phyloP scores from a whole-genome alignment of 2,329 filamentous ascomycete species.

The Alternaria postmessia region DNA sequence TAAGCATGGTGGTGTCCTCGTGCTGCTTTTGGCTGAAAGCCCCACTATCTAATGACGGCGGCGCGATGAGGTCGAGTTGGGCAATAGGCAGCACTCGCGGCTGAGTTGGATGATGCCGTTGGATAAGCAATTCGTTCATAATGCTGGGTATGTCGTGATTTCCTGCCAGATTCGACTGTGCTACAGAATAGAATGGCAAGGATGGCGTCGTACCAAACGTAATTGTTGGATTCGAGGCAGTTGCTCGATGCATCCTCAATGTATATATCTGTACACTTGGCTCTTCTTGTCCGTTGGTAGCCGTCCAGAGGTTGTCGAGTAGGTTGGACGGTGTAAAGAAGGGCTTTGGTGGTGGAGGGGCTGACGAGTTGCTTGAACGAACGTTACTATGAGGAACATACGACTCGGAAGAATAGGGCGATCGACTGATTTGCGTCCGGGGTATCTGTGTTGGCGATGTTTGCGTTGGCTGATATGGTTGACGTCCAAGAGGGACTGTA shows the following conservation, averaged over 20 bases:
- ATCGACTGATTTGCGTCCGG: slow-evolving; percentile 69
- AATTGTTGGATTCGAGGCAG: slow-evolving; percentile 54
- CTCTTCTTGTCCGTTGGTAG: slow-evolving; percentile 70
- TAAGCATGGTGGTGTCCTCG: slow-evolving; percentile 44
- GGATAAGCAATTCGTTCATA: slow-evolving; percentile 50
- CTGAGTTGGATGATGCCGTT: slow-evolving; percentile 51
- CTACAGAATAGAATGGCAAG: slow-evolving; percentile 74
- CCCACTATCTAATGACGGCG: slow-evolving; percentile 43
- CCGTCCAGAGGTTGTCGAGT: slow-evolving; percentile 72
- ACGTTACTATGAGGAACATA: slow-evolving; percentile 50
- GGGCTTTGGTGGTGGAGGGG: slow-evolving; percentile 36
- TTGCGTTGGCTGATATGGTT: slow-evolving; percentile 75
- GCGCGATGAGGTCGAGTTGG: slow-evolving; percentile 49
- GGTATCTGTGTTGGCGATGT: slow-evolving; percentile 70
- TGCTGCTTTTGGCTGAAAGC: slow-evolving; percentile 42
- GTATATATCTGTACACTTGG: slow-evolving; percentile 49
- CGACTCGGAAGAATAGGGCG: slow-evolving; percentile 66
- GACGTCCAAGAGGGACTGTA: slow-evolving; percentile 69
- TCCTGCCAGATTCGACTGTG: slow-evolving; percentile 60
- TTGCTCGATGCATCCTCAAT: slow-evolving; percentile 55
- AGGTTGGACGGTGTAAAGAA: slow-evolving; percentile 64
- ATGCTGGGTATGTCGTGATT: slow-evolving; percentile 63
- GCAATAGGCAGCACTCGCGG: slow-evolving; percentile 51
- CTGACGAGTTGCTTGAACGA: slow-evolving; percentile 33
- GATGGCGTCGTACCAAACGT: slow-evolving; percentile 74